These are phyloP conservation scores for Misopates orontium DNA, from an alignment of 257 asterid genomes.

Conservation along the genomic window DNA sequence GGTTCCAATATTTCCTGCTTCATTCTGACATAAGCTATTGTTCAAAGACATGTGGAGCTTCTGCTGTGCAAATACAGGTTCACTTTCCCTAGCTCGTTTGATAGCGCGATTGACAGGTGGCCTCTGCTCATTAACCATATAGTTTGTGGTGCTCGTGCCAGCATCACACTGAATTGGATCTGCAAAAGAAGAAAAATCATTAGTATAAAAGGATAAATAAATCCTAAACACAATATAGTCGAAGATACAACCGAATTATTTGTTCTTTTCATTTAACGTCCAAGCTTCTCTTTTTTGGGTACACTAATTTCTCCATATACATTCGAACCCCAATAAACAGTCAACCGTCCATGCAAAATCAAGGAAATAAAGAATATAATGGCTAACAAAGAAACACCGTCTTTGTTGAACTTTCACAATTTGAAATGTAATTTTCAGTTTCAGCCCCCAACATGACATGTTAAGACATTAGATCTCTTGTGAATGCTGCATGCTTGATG, in stretches of 20 bases:
- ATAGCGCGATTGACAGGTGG: conserved; percentile 36
- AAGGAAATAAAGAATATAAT: not conserved
- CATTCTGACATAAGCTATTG: conserved; percentile 42
- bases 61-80: conserved; percentile 45
- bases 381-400: not conserved
- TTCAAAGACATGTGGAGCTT: conserved; percentile 51
- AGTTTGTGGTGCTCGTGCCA: conserved; percentile 44
- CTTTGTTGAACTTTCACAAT: too few species aligned
- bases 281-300: not conserved
- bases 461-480: not conserved
- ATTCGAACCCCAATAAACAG: not conserved
- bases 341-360: not conserved
- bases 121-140: conserved; percentile 35
- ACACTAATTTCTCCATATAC: not conserved
- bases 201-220: not conserved
- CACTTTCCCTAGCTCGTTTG: conserved; percentile 48
- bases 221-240: conserved; percentile 13
- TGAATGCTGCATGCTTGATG: not conserved
- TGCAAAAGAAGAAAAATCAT: conserved; percentile 31
- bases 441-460: too few species aligned
- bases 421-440: too few species aligned
- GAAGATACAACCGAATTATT: not conserved
- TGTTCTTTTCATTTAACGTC: not conserved
- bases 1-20: conserved; percentile 41
- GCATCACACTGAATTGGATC: conserved; percentile 48